phyloP scores from a whole-genome alignment of 768 basidiomycete species.

The Mrakia gelida region DNA sequence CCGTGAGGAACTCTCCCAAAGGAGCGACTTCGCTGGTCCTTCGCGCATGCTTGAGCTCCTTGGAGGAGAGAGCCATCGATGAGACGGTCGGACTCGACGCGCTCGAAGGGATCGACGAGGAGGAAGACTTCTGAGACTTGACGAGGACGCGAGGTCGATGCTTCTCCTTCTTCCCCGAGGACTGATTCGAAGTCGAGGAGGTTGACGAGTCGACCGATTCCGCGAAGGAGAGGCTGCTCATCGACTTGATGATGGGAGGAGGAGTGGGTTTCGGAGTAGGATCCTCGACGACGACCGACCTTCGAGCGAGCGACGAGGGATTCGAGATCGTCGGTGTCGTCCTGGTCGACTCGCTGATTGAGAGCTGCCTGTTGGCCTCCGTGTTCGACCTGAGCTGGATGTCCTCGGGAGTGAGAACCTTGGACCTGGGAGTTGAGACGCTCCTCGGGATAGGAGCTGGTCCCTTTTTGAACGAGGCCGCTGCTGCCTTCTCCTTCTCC shows the following conservation, averaged over 20 bases:
- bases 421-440: background rate
- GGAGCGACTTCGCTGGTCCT: background rate
- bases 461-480: background rate
- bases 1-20: background rate
- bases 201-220: background rate
- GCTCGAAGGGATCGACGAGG: background rate
- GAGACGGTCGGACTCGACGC: too few species aligned
- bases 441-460: background rate
- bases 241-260: background rate
- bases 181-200: background rate
- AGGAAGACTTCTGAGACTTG: background rate
- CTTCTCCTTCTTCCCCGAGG: conserved; percentile 1
- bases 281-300: background rate
- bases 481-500: background rate
- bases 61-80: background rate
- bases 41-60: background rate
- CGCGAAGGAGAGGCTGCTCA: background rate
- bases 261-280: background rate
- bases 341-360: background rate
- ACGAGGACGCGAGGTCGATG: background rate
- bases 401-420: background rate
- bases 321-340: background rate
- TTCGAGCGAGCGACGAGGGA: background rate
- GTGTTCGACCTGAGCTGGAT: conserved; percentile 6
- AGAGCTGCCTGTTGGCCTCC: background rate